These are phyloP conservation scores for Thermothelomyces thermophilus DNA, from an alignment of 2,329 filamentous ascomycete genomes.

Conservation along the genomic window DNA sequence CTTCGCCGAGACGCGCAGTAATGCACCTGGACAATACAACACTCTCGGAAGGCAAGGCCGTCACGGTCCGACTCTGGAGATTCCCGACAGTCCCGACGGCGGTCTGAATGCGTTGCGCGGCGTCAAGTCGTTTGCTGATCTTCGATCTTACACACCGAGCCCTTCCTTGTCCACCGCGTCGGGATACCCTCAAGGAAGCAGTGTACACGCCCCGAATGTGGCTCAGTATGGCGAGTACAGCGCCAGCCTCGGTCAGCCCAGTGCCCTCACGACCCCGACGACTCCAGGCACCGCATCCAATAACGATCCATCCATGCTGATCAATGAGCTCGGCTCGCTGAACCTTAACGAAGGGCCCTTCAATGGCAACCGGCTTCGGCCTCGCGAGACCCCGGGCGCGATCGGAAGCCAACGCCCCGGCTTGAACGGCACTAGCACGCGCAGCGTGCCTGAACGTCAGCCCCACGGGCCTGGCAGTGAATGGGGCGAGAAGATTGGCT, in stretches of 20 bases:
- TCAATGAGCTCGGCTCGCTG: constrained; percentile 44
- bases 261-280: constrained; percentile 32
- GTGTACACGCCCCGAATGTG: constrained; percentile 27
- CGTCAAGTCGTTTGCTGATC: constrained; percentile 93
- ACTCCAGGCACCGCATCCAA: constrained; percentile 30
- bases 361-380: constrained; percentile 33
- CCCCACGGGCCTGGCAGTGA: constrained; percentile 52
- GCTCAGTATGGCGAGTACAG: constrained; percentile 42
- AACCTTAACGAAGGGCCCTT: constrained; percentile 49
- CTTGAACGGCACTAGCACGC: constrained; percentile 38
- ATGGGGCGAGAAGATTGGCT: constrained; percentile 53
- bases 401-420: constrained; percentile 60
- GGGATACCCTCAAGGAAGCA: constrained; percentile 52
- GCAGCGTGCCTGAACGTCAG: constrained; percentile 52
- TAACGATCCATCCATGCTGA: constrained; percentile 33
- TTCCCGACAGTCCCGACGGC: constrained; percentile 70
- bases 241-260: constrained; percentile 32
- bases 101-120: constrained; percentile 78
- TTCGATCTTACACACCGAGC: constrained; percentile 91
- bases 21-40: constrained; percentile 60
- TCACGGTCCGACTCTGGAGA: constrained; percentile 64
- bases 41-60: constrained; percentile 68
- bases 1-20: constrained; percentile 68
- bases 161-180: constrained; percentile 75
- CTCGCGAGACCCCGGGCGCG: constrained; percentile 50